Evolutionary conservation across 2,329 filamentous ascomycete genomes (phyloP).

Genomic region (Trichoderma afroharzianum): DNA sequence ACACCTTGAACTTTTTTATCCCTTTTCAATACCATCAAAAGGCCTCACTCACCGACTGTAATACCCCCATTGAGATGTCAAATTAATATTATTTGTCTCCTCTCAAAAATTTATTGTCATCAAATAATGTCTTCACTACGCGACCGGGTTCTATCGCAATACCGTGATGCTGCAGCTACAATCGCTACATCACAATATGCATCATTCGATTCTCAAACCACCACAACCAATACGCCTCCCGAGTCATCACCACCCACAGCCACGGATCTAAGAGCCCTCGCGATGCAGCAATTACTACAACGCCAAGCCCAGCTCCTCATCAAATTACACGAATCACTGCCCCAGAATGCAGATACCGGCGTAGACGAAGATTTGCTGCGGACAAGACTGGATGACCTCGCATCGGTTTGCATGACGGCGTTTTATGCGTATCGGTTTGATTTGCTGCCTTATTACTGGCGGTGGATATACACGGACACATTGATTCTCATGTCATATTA

Average conservation of each 20-base stretch:
- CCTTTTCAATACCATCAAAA: background rate
- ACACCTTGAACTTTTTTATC: background rate
- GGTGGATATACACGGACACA: constrained; percentile 67
- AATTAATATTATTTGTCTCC: background rate
- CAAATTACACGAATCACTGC: constrained; percentile 23
- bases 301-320: constrained; percentile 29
- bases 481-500: constrained; percentile 59
- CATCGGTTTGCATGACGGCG: constrained; percentile 58
- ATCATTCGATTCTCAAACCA: background rate
- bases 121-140: constrained; percentile 22
- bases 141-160: constrained; percentile 25
- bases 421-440: constrained; percentile 68
- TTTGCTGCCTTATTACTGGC: constrained; percentile 65
- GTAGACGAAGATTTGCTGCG: constrained; percentile 29
- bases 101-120: background rate
- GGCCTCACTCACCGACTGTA: too few species aligned
- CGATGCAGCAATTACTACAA: constrained; percentile 27
- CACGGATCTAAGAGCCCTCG: constrained; percentile 18
- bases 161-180: constrained; percentile 23
- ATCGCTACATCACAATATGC: constrained; percentile 16
- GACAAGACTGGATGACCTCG: constrained; percentile 52
- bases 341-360: background rate
- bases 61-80: background rate
- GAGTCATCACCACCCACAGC: background rate
- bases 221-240: background rate